phyloP scores from a whole-genome alignment of 106 monocot genomes.

The Amphibolis antarctica region DNA sequence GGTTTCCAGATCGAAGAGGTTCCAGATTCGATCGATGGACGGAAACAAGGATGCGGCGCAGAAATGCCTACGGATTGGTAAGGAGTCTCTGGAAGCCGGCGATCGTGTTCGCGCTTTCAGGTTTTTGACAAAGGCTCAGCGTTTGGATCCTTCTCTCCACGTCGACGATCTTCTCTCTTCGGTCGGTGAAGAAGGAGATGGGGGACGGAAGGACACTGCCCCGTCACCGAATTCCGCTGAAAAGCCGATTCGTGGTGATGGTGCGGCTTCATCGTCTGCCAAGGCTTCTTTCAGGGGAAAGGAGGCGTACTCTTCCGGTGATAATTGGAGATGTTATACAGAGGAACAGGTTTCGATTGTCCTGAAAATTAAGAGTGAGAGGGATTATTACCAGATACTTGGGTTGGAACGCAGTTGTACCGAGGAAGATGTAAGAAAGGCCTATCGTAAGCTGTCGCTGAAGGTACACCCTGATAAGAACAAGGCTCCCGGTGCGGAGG shows the following conservation, averaged over 20 bases:
- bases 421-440: constrained; percentile 84
- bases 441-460: constrained; percentile 76
- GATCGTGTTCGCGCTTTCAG: constrained; percentile 57
- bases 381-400: constrained; percentile 86
- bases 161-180: constrained; percentile 52
- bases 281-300: constrained; percentile 1
- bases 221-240: neutral
- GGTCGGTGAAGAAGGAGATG: neutral
- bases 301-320: constrained; percentile 1
- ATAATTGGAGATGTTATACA: constrained; percentile 41
- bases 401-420: constrained; percentile 56
- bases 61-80: constrained; percentile 70
- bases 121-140: constrained; percentile 71
- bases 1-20: neutral
- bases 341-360: constrained; percentile 76
- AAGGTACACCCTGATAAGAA: constrained; percentile 98
- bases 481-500: constrained; percentile 86
- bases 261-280: neutral
- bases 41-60: constrained; percentile 93
- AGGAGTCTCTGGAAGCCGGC: constrained; percentile 51
- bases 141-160: constrained; percentile 67
- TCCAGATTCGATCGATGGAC: constrained; percentile 29
- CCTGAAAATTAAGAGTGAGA: constrained; percentile 67
- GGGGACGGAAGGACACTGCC: neutral
- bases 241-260: neutral